Evolutionary conservation across 2,329 filamentous ascomycete genomes (phyloP).

Genomic region (Scorias spongiosa): DNA sequence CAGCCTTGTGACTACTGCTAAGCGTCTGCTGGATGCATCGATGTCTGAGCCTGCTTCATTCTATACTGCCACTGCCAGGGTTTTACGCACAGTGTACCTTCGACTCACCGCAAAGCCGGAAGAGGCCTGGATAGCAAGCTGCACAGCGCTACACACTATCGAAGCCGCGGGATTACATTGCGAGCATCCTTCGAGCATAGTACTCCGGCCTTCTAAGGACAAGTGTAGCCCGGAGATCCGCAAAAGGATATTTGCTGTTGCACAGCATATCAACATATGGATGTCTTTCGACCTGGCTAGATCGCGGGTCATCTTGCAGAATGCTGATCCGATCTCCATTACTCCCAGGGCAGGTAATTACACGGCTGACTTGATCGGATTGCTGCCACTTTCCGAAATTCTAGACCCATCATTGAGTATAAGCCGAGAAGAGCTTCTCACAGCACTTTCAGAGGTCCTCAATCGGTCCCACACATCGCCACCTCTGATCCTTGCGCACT

Average conservation of each 20-base stretch:
- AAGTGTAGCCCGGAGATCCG: conserved; percentile 1
- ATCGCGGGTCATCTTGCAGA: conserved; percentile 32
- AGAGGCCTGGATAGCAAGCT: conserved; percentile 40
- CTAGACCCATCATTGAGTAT: too few species aligned
- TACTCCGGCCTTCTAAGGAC: neutral
- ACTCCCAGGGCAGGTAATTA: too few species aligned
- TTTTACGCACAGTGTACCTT: conserved; percentile 37
- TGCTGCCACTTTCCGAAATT: too few species aligned
- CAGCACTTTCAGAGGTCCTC: conserved; percentile 25
- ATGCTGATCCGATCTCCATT: conserved; percentile 18
- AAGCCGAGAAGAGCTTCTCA: too few species aligned
- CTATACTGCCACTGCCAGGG: conserved; percentile 30
- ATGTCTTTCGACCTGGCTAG: conserved; percentile 41
- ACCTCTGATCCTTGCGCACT: conserved; percentile 34
- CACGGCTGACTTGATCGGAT: too few species aligned
- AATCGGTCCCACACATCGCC: conserved; percentile 25
- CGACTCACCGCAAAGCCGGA: conserved; percentile 36
- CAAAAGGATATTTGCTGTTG: conserved; percentile 25
- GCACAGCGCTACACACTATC: conserved; percentile 38
- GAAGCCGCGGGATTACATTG: conserved; percentile 34
- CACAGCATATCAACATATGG: conserved; percentile 42
- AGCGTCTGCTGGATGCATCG: conserved; percentile 24
- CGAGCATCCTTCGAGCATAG: conserved; percentile 11
- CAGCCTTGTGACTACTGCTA: conserved; percentile 31
- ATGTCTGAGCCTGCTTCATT: conserved; percentile 18